Evolutionary conservation across 2,329 filamentous ascomycete species (phyloP), one percentile per base, ranked within the genome.

Genomic region (Coniochaeta prunicola): DNA sequence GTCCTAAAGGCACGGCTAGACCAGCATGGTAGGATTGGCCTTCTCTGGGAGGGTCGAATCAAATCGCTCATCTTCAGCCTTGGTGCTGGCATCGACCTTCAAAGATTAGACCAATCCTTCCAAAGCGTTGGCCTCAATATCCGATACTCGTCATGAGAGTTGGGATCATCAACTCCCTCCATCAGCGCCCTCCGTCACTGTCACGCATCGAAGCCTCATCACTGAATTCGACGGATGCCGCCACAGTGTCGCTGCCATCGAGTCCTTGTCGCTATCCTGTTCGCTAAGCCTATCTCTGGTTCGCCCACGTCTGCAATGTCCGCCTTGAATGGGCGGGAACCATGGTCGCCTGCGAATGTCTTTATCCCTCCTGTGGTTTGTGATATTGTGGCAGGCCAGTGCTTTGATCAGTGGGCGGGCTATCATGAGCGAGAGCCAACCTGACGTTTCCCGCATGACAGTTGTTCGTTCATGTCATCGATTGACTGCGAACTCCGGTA

Each of bases 1-100:
- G 92, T 97, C 33, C 75, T 99, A 64, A 99, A 97, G 74, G 89
- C 92, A 50, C 84, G 90, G 56, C 79, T 97, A 57, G 92, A 97
- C 70, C 92, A 97, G 76, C 89, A 92, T 64, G 87, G 91, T 76
- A 87, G 88, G 63, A 85, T 97, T 58, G 90, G 92, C 0, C 72
- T 97, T 56, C 75, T 97, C 24, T 99, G 94, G 93, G 93, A 97
- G 71, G 92, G 93, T 2, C 83, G 92, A 58, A 84, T 96, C 60
- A 96, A 97, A 76, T 93, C 96, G 64, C 77, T 99, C 60, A 80
- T 99, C 59, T 96, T 97, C 71, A 96, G 91, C 66, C 80, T 96
- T 45, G 94, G 94, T 10, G 91, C 91, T 59, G 90, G 86, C 56
- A 85, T 99, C 58, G 92, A 96, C 69, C 80, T 94, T 68, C 86